Percentiles rank a stretch among this genome's conserved stretches.
Conservation (phyloP, 2,329 filamentous ascomycete genomes). For the Fusarium xylarioides region DNA sequence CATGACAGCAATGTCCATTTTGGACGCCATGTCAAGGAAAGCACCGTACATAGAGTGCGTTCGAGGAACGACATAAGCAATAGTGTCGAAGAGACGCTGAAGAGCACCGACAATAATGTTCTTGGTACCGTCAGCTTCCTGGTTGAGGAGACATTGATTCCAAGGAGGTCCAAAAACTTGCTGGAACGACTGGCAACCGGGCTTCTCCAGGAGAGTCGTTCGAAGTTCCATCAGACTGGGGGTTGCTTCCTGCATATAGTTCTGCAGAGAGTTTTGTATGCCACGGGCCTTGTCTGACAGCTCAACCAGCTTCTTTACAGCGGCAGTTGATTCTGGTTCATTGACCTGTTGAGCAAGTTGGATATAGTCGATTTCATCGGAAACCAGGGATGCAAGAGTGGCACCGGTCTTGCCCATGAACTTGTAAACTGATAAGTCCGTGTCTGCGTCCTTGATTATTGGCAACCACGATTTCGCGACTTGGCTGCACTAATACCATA, state of each 20-base stretch:
- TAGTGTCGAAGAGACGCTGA: background rate
- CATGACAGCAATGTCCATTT: background rate
- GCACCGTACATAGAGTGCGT: background rate
- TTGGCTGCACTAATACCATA: slow-evolving; percentile 2
- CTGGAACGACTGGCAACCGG: background rate
- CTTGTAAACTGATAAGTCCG: background rate
- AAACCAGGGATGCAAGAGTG: background rate
- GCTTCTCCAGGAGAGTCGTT: background rate
- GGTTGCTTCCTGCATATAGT: background rate
- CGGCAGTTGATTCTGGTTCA: background rate
- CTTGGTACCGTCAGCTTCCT: background rate
- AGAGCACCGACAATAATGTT: slow-evolving; percentile 5
- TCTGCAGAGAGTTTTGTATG: background rate
- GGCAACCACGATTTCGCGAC: slow-evolving; percentile 3
- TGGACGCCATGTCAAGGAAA: background rate
- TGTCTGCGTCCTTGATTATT: background rate
- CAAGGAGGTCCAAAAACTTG: background rate
- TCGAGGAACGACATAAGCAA: background rate
- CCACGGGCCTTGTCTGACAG: background rate
- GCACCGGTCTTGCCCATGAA: background rate
- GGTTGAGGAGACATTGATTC: background rate
- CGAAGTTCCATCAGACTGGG: background rate
- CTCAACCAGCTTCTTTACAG: slow-evolving; percentile 1
- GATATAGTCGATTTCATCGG: background rate
- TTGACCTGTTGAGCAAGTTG: background rate